Base-by-base conservation (phyloP, 805 yeast species). In the Metschnikowia reukaufii region DNA sequence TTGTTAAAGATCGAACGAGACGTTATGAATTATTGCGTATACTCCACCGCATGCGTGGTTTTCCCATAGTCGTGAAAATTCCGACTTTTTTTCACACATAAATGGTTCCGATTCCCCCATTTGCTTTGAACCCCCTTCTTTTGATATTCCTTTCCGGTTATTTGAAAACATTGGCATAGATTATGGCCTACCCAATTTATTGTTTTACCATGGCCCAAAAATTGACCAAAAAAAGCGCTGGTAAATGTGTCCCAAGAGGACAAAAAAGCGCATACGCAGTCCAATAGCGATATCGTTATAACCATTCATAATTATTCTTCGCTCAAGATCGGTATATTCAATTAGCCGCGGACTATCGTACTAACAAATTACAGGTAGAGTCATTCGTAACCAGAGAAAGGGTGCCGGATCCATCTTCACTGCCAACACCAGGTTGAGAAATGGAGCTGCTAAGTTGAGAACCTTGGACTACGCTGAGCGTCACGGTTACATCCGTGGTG, bases 391-490 rank as follows among this genome's bases (percentile, higher is more conserved):
- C 86, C 99, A 94, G 86, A 91, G 99, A 90, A 94, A 94, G 84
- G 98, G 98, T 87, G 96, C 97, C 79, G 98, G 99, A 76, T 92
- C 98, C 72, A 90, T 94, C 85, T 94, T 94, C 90, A 86, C 96
- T 76, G 85, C 99, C 72, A 96, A 92, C 94, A 92, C 98, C 84
- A 92, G 98, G 82, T 88, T 94, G 79, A 90, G 99, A 88, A 88
- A 94, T 82, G 99, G 99, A 78, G 98, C 99, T 76, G 99, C 99
- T 75, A 92, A 92, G 88, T 86, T 92, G 77, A 89, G 99, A 86
- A 87, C 96, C 74, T 86, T 92, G 76, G 98, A 94, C 80, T 92
- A 83, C 71, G 96, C 98, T 77, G 99, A 94, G 83, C 92, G 96
- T 77, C 97, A 92, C 78, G 99, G 99, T 74, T 94, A 94, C 91